phyloP scores from a whole-genome alignment of 2,329 filamentous ascomycete species.

The Aureobasidium namibiae region DNA sequence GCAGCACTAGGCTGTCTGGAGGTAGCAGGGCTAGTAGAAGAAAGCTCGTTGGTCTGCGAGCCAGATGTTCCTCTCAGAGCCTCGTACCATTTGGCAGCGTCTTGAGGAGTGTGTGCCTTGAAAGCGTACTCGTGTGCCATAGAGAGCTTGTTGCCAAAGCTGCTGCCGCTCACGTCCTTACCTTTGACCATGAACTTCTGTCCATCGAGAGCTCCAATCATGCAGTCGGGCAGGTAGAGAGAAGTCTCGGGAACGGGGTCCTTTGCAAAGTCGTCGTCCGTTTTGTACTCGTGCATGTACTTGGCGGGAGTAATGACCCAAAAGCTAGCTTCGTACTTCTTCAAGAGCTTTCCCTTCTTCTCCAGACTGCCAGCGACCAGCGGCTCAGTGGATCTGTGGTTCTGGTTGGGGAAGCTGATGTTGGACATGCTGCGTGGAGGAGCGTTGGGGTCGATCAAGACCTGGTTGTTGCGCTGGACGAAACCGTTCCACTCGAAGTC shows the following conservation, averaged over 20 bases:
- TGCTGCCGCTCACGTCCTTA: slow-evolving; percentile 74
- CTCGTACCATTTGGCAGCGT: slow-evolving; percentile 79
- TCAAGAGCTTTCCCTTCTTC: slow-evolving; percentile 81
- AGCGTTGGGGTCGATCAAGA: slow-evolving; percentile 70
- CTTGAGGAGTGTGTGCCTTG: slow-evolving; percentile 73
- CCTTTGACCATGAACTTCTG: slow-evolving; percentile 92
- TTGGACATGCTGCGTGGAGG: slow-evolving; percentile 64
- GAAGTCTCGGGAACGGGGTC: slow-evolving; percentile 80
- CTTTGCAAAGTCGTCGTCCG: slow-evolving; percentile 64
- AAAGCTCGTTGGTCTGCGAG: slow-evolving; percentile 33
- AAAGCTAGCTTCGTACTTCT: slow-evolving; percentile 71
- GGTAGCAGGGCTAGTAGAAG: slow-evolving; percentile 25
- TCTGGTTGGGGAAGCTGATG: slow-evolving; percentile 81
- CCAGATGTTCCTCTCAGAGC: slow-evolving; percentile 58
- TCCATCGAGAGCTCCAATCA: slow-evolving; percentile 62
- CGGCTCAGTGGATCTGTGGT: slow-evolving; percentile 69
- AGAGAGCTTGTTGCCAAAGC: slow-evolving; percentile 70
- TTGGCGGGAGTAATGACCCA: slow-evolving; percentile 85
- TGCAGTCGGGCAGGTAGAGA: slow-evolving; percentile 85
- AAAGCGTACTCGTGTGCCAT: slow-evolving; percentile 74
- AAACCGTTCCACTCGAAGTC: slow-evolving; percentile 94
- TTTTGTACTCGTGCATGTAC: slow-evolving; percentile 94
- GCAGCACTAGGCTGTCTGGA: slow-evolving; percentile 8
- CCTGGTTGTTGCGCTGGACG: slow-evolving; percentile 57
- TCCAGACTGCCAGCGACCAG: slow-evolving; percentile 83